Percentiles rank a stretch among this genome's conserved stretches.
Conservation (phyloP, 2,329 filamentous ascomycete genomes). For the Exophiala viscosa region DNA sequence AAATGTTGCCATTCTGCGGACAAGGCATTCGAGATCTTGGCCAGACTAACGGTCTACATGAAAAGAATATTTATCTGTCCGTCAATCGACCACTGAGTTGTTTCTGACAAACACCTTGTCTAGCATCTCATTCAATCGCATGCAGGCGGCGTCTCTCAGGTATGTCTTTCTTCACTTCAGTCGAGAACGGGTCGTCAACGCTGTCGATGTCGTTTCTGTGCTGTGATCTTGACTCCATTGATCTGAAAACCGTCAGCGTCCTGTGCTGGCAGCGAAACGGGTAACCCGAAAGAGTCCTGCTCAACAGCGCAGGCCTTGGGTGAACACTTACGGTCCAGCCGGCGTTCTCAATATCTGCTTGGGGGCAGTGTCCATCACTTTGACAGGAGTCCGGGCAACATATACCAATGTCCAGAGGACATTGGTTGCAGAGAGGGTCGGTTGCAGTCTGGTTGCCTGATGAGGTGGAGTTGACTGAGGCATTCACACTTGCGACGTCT, state of each 20-base stretch:
- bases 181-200: background rate
- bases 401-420: constrained; percentile 10
- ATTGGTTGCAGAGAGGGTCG: constrained; percentile 13
- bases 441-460: background rate
- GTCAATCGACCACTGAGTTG: background rate
- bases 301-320: background rate
- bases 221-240: constrained; percentile 6
- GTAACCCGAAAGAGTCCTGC: too few relatives aligned
- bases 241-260: background rate
- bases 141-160: background rate
- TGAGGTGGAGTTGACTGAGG: background rate
- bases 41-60: too few relatives aligned
- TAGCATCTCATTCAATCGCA: too few relatives aligned
- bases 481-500: background rate
- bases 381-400: constrained; percentile 13
- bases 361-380: constrained; percentile 8
- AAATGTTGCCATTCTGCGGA: too few relatives aligned
- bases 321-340: constrained; percentile 3
- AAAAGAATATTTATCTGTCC: background rate
- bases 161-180: background rate
- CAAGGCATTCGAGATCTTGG: too few relatives aligned
- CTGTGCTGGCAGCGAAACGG: background rate
- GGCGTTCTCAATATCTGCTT: constrained; percentile 9
- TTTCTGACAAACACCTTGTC: background rate
- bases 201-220: background rate